These are phyloP conservation scores for Phytopythium aichiense DNA, from an alignment of 352 stramenopile species.

Conservation along the genomic window DNA sequence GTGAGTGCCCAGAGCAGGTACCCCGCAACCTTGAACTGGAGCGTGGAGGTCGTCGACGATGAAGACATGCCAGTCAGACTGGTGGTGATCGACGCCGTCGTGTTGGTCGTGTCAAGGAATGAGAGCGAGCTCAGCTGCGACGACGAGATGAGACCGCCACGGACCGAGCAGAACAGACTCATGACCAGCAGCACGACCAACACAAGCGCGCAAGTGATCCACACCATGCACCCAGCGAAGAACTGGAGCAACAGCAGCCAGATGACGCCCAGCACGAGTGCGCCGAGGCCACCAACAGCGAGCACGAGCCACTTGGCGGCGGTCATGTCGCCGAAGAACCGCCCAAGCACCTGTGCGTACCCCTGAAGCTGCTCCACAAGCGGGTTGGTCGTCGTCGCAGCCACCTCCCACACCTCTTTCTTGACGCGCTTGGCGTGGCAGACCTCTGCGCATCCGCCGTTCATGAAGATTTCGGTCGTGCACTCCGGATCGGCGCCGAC, in stretches of 20 bases:
- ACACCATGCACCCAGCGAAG: slow-evolving; percentile 75
- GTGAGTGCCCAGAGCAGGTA: slow-evolving; percentile 58
- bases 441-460: slow-evolving; percentile 28
- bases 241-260: slow-evolving; percentile 80
- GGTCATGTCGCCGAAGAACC: slow-evolving; percentile 76
- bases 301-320: slow-evolving; percentile 56
- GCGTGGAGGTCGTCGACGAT: slow-evolving; percentile 22
- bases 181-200: slow-evolving; percentile 58
- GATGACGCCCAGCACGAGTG: slow-evolving; percentile 50
- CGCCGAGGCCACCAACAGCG: slow-evolving; percentile 42
- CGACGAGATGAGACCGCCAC: slow-evolving; percentile 51
- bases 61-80: background rate
- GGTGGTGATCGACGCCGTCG: slow-evolving; percentile 4
- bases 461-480: slow-evolving; percentile 34
- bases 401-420: slow-evolving; percentile 55
- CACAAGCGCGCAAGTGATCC: slow-evolving; percentile 67
- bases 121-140: slow-evolving; percentile 28
- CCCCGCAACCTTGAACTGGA: slow-evolving; percentile 62
- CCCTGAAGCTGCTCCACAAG: slow-evolving; percentile 71
- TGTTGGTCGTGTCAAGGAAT: slow-evolving; percentile 40
- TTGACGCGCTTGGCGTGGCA: slow-evolving; percentile 69
- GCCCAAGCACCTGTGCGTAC: slow-evolving; percentile 45
- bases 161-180: slow-evolving; percentile 74
- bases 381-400: slow-evolving; percentile 50
- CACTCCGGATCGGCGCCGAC: slow-evolving; percentile 46